Conservation (phyloP, 73 alveolate genomes). For the Uronychia setigera region DNA sequence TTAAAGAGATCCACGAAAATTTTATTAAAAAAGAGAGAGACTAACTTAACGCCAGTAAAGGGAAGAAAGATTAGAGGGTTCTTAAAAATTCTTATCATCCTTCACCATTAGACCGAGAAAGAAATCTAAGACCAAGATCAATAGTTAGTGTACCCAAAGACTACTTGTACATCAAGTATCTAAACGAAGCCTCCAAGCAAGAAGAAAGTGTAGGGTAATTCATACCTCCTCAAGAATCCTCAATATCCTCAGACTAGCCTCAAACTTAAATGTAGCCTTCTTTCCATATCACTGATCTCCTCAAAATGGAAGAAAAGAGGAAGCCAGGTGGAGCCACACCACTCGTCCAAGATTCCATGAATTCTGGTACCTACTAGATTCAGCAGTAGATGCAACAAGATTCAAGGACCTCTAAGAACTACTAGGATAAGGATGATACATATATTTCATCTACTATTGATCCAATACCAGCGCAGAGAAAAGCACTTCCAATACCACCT, state of each 20-base stretch:
- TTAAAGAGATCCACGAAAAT: conserved; percentile 2
- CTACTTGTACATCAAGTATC: neutral
- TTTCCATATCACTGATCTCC: conserved; percentile 50
- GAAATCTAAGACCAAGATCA: conserved; percentile 34
- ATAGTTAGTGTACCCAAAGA: conserved; percentile 15
- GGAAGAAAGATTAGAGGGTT: conserved; percentile 11
- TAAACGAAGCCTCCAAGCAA: neutral
- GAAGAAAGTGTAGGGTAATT: neutral
- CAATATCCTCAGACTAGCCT: neutral
- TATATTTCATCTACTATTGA: neutral
- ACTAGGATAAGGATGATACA: conserved; percentile 22
- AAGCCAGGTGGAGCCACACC: neutral
- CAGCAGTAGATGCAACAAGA: no score
- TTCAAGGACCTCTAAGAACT: conserved; percentile 18
- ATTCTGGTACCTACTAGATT: no score
- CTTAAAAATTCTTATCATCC: conserved; percentile 38
- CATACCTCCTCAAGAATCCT: neutral
- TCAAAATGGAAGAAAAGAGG: neutral
- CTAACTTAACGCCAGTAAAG: neutral
- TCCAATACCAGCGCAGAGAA: no score
- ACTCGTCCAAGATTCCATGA: neutral
- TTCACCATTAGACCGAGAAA: neutral
- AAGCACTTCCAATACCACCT: neutral
- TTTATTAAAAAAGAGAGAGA: conserved; percentile 1
- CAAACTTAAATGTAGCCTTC: neutral